Evolutionary conservation across 2,329 filamentous ascomycete species (phyloP).

Genomic region (Aspergillus quadrilineatus): DNA sequence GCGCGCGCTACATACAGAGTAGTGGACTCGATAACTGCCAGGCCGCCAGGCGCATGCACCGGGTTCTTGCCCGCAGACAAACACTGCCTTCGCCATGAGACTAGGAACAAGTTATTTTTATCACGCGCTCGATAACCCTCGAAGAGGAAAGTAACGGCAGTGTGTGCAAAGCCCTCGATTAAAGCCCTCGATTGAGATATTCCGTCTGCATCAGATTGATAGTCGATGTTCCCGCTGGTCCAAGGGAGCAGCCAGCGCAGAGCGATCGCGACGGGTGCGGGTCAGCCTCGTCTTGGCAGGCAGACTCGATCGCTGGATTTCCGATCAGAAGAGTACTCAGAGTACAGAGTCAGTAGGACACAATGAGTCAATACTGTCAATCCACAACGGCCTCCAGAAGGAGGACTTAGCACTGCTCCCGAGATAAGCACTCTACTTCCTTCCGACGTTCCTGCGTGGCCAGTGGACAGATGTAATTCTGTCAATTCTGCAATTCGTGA

Average conservation of each 20-base stretch:
- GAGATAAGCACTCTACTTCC: conserved; percentile 11
- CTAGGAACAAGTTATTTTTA: background rate
- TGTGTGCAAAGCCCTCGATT: too few species aligned
- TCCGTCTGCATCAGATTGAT: background rate
- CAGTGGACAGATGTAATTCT: too few species aligned
- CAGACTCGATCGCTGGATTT: conserved; percentile 6
- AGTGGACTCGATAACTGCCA: background rate
- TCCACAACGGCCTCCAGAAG: background rate
- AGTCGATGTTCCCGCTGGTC: background rate
- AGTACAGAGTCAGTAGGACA: background rate
- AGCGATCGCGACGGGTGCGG: background rate
- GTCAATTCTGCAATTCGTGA: too few species aligned
- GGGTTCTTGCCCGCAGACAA: background rate
- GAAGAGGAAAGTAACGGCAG: too few species aligned
- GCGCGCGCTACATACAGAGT: background rate
- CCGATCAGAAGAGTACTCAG: background rate
- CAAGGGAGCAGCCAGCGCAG: background rate
- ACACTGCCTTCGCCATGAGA: background rate
- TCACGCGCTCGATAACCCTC: background rate
- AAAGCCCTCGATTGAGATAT: background rate
- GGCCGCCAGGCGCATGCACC: too few species aligned
- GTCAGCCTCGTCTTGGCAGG: conserved; percentile 12
- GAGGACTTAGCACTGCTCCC: background rate
- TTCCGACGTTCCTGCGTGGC: conserved; percentile 2
- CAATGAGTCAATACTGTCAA: background rate